Evolutionary conservation across 495 filamentous ascomycete species (phyloP), one percentile per base, ranked within the genome.

Genomic region (Rhypophila decipiens): DNA sequence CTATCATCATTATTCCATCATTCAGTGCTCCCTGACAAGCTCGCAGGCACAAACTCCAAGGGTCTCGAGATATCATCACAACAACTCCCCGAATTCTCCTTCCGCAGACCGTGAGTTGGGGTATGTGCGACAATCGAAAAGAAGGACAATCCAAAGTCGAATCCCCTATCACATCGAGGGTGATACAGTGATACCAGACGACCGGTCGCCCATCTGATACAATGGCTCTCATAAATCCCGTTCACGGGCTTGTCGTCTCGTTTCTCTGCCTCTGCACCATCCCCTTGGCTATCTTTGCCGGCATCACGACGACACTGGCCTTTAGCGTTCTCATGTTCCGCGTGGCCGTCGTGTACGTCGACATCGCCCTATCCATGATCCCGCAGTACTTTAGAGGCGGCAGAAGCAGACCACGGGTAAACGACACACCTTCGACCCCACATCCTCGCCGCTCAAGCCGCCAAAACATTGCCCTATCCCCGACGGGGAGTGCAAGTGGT

Each of bases 271-370:
- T 86, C 47, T 64, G 86, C 55, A 82, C 84, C 11, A 65, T 89
- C 18, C 86, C 88, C 1, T 73, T 91, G 46, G 69, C 79, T 45
- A 55, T 86, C 42, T 79, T 86, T 42, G 87, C 87, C 42, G 74
- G 72, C 49, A 55, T 88, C 46, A 91, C 87, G 27, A 80, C 84
- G 29, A 71, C 71, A 15, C 49, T 89, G 37, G 84, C 87, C 29
- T 71, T 86, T 42, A 66, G 76, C 9, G 70, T 84, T 4, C 74
- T 94, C 17, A 71, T 80, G 51, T 52, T 88, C 44, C 78, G 85
- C 21, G 74, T 84, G 5, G 68, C 75, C 29, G 56, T 88, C 38
- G 75, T 89, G 42, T 90, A 87, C 57, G 57, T 85, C 50, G 85
- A 88, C 54, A 71, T 90, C 24, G 77, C 69, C 31, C 62, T 79